Evolutionary conservation across 1,284 basidiomycete species (phyloP).

Genomic region (Tremellales sp.): DNA sequence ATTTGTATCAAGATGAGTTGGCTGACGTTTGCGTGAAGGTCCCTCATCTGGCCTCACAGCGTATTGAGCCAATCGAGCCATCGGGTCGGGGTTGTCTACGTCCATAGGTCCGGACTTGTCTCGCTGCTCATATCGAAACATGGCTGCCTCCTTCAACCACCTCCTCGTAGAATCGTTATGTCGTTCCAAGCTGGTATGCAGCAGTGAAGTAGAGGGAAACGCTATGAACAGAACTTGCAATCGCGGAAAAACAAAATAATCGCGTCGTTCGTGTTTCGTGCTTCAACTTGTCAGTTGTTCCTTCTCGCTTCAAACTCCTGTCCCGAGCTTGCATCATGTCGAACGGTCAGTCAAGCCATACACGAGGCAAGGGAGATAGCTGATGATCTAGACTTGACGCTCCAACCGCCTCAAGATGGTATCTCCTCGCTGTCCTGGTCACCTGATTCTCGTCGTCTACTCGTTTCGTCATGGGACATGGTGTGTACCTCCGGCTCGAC

Average conservation of each 20-base stretch:
- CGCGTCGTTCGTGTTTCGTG: too few relatives aligned
- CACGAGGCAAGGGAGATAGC: not conserved
- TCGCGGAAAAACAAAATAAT: not conserved
- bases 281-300: too few relatives aligned
- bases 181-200: too few relatives aligned
- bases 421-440: constrained; percentile 76
- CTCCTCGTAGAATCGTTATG: not conserved
- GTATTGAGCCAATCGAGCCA: constrained; percentile 27
- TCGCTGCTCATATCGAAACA: constrained; percentile 17
- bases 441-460: constrained; percentile 69
- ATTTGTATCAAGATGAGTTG: not conserved
- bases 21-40: constrained; percentile 40
- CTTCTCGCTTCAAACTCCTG: not conserved
- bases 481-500: constrained; percentile 52
- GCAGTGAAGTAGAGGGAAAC: not conserved
- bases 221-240: not conserved
- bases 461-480: constrained; percentile 84
- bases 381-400: constrained; percentile 32
- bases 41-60: constrained; percentile 24
- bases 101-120: constrained; percentile 43
- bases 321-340: constrained; percentile 30
- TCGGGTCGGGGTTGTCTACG: constrained; percentile 25
- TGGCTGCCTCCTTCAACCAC: constrained; percentile 4
- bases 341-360: constrained; percentile 17
- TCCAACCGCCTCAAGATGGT: constrained; percentile 73